Evolutionary conservation across 2,329 filamentous ascomycete species (phyloP).

Genomic region (Pleomassaria siparia): DNA sequence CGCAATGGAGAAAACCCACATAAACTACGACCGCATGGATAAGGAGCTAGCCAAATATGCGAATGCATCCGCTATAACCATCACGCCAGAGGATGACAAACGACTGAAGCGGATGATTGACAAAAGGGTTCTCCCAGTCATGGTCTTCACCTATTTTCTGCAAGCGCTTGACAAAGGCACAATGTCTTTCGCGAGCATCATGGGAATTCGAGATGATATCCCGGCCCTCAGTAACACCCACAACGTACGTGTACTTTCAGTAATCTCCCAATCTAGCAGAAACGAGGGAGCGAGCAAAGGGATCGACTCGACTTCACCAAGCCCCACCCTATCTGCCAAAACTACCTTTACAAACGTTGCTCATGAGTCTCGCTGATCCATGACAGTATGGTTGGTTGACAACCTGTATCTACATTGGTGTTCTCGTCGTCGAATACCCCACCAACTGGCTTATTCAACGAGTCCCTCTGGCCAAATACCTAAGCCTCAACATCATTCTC

Average conservation of each 20-base stretch:
- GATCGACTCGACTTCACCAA: background rate
- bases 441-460: slow-evolving; percentile 66
- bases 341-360: background rate
- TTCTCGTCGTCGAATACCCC: slow-evolving; percentile 71
- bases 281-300: no score
- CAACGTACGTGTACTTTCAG: slow-evolving; percentile 23
- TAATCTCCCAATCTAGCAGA: background rate
- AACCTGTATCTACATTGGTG: slow-evolving; percentile 73
- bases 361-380: background rate
- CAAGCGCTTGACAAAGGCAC: slow-evolving; percentile 69
- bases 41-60: slow-evolving; percentile 72
- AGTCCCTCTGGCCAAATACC: slow-evolving; percentile 68
- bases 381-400: slow-evolving; percentile 69
- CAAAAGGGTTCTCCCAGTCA: slow-evolving; percentile 66
- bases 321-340: background rate
- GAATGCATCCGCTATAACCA: slow-evolving; percentile 55
- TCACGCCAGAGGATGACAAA: slow-evolving; percentile 61
- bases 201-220: slow-evolving; percentile 56
- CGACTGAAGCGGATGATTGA: slow-evolving; percentile 68
- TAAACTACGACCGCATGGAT: slow-evolving; percentile 65
- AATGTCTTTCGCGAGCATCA: slow-evolving; percentile 63
- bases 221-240: slow-evolving; percentile 28
- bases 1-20: slow-evolving; percentile 53
- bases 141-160: slow-evolving; percentile 74
- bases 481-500: slow-evolving; percentile 63